Evolutionary conservation across 106 monocot species (phyloP), one percentile per base, ranked within the genome.

Genomic region (Dendrobium catenatum): DNA sequence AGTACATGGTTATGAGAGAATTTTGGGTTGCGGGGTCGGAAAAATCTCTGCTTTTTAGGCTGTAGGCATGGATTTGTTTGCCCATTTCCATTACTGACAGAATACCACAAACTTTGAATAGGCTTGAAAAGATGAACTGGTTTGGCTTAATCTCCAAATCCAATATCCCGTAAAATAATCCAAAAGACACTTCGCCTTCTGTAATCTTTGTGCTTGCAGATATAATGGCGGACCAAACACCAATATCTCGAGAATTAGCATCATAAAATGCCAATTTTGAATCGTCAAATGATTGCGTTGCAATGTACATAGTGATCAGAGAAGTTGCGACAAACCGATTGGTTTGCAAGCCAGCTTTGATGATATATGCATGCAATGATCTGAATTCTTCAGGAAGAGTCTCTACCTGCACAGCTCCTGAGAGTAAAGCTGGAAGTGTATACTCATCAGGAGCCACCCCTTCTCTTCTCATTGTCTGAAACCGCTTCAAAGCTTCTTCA

Each of bases 1-100:
- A 86, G 79, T 82, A 85, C 81, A 86, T 86, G 42, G 47, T 78
- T 31, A 86, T 5, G 10, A 86, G 79, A 4, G 85, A 79, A 82
- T 86, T 86, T 20, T 75, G 10, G 1, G 72, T 72, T 48, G 75
- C 64, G 3, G 68, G 19, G 73, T 86, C 81, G 16, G 49, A 33
- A 37, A 43, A 59, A 18, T 49, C 51, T 20, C 27, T 41, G 29
- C 61, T 68, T 54, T 82, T 86, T n/a, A 80, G 55, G 82, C 82
- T 3, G 76, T 80, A 56, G 41, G 79, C 82, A 79, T 86, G 86
- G 49, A 86, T 67, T 43, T 86, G 82, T 56, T 76, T 82, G 51
- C 86, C 86, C 37, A 55, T 79, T 26, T 82, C 82, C 58, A 82
- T 55, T 48, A 37, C 79, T 54, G 79, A 73, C n/a, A 86, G 49